Base-by-base conservation (phyloP, 192 early-diverging fungal genomes). In the Chytriomyces hyalinus region DNA sequence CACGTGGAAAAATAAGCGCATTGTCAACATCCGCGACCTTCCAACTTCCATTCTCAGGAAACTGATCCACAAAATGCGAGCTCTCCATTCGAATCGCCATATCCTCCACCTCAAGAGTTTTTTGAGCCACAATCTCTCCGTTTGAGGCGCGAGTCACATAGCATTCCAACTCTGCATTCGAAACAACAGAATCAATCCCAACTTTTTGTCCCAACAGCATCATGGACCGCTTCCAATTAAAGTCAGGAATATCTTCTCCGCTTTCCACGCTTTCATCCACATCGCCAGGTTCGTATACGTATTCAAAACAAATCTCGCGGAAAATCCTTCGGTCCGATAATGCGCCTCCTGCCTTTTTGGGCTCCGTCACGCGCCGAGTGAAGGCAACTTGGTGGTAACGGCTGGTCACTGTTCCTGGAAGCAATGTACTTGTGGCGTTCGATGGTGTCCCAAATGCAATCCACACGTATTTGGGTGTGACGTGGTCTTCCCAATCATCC, bases 301-400 rank as follows among this genome's bases (percentile, higher is more conserved):
- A 75, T 51, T 75, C 73, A 43, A 75, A 75, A 36, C 73, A 75
- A 44, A 75, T 75, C 24, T 75, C 73, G 22, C 73, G 73, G 49
- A 75, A 75, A 13, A 75, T 44, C 22, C n/a, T 43, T 11, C 47
- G 68, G 15, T 70, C 51, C 13, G n/a, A 53, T 48, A 2, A 4
- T 9, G 47, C 1, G 11, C 13, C 17, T 2, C 13, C 11, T 7
- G 10, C 46, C 10, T 61, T 74, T 36, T n/a, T n/a, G 24, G 53
- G 70, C 6, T 13, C 43, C 6, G 48, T 49, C 6, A 63, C n/a
- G 26, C 49, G 15, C 8, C 73, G 26, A 17, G 36, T 75, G 47
- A 75, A 75, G 9, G 64, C 62, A 43, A 75, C 73, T 10, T 22
- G 9, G 22, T 75, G 73, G 36, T 65, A 75, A n/a, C 73, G 61